Evolutionary conservation across 2,329 filamentous ascomycete genomes (phyloP).

Genomic region (Diatrype stigma): DNA sequence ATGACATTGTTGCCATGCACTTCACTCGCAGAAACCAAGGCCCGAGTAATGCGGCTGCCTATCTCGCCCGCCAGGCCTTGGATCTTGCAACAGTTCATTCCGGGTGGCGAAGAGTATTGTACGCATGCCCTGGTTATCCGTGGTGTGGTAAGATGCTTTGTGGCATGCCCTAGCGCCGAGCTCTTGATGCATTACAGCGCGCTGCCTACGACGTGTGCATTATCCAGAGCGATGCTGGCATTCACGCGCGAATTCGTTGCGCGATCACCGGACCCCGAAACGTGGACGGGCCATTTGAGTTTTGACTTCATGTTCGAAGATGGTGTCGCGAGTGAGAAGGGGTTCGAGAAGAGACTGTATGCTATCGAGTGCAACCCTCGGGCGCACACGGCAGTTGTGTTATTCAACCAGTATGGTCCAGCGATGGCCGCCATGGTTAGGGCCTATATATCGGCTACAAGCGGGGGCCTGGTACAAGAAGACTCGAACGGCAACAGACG

Average conservation of each 20-base stretch:
- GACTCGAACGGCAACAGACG: too few species aligned
- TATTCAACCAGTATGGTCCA: slow-evolving; percentile 45
- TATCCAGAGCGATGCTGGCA: slow-evolving; percentile 56
- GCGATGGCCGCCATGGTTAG: slow-evolving; percentile 42
- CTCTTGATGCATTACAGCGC: slow-evolving; percentile 64
- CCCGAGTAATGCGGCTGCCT: slow-evolving; percentile 49
- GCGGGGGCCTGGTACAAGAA: too few species aligned
- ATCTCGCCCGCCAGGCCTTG: slow-evolving; percentile 55
- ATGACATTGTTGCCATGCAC: slow-evolving; percentile 62
- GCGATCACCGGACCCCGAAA: slow-evolving; percentile 34
- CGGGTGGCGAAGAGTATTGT: slow-evolving; percentile 60
- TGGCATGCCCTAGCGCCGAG: slow-evolving; percentile 60
- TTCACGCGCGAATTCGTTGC: slow-evolving; percentile 59
- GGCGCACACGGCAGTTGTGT: slow-evolving; percentile 61
- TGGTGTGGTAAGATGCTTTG: slow-evolving; percentile 61
- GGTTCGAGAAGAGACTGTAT: slow-evolving; percentile 43
- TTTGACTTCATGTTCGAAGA: slow-evolving; percentile 66
- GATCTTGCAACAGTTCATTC: slow-evolving; percentile 66
- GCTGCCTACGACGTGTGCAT: slow-evolving; percentile 47
- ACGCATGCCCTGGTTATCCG: slow-evolving; percentile 66
- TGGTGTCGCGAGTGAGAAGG: slow-evolving; percentile 14
- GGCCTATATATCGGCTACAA: slow-evolving; percentile 49
- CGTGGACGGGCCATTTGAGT: slow-evolving; percentile 65
- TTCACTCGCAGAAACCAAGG: slow-evolving; percentile 47
- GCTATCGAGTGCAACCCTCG: slow-evolving; percentile 71